These are phyloP conservation scores for Chimonanthus salicifolius DNA, from an alignment of 164 flowering plant genomes.

Conservation along the genomic window DNA sequence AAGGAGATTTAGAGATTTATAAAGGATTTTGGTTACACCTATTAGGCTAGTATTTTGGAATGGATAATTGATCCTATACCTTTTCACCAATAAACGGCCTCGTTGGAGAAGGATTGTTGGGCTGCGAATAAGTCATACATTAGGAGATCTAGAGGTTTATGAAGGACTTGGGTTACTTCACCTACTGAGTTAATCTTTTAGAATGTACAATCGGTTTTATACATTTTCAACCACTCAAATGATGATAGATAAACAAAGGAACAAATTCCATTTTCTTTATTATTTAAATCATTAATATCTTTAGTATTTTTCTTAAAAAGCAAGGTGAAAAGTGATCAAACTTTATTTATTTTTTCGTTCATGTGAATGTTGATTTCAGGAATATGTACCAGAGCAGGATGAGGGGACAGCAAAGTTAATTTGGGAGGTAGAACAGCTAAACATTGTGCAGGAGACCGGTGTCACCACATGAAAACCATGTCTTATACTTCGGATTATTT, in stretches of 20 bases:
- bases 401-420: conserved; percentile 7
- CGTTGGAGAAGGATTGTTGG: neutral
- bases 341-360: too few relatives aligned
- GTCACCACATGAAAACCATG: neutral
- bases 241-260: neutral
- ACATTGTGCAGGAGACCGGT: conserved; percentile 1
- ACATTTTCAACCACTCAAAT: too few relatives aligned
- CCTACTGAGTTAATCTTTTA: too few relatives aligned
- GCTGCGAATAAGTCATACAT: too few relatives aligned
- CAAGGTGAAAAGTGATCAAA: too few relatives aligned
- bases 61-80: too few relatives aligned
- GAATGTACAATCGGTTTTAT: neutral
- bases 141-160: too few relatives aligned
- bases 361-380: neutral
- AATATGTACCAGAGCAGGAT: conserved; percentile 9
- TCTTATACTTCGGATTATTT: too few relatives aligned
- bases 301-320: neutral
- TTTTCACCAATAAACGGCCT: neutral
- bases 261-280: neutral
- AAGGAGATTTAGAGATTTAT: too few relatives aligned
- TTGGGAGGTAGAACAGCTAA: conserved; percentile 9
- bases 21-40: too few relatives aligned
- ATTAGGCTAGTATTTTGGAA: too few relatives aligned
- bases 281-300: neutral
- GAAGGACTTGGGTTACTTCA: too few relatives aligned